phyloP scores from a whole-genome alignment of 148 eudicot species.

The Salicornia ramosissima region DNA sequence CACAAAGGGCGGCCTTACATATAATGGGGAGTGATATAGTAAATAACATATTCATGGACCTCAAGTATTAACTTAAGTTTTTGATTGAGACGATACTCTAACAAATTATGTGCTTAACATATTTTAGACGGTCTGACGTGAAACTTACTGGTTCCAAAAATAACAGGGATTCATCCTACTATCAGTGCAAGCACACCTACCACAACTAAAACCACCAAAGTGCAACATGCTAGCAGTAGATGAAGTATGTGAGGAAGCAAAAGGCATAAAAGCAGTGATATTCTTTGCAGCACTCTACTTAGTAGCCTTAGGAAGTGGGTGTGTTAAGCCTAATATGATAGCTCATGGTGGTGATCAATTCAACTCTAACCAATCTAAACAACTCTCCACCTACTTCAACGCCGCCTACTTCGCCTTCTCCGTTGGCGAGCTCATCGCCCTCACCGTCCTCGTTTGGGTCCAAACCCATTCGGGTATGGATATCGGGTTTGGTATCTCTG shows the following conservation, averaged over 20 bases:
- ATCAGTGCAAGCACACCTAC: slow-evolving; percentile 92
- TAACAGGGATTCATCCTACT: slow-evolving; percentile 79
- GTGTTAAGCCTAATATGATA: slow-evolving; percentile 96
- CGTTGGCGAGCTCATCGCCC: slow-evolving; percentile 75
- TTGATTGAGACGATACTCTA: too few relatives aligned
- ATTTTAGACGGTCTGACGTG: too few relatives aligned
- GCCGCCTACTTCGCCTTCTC: slow-evolving; percentile 95
- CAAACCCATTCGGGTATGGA: slow-evolving; percentile 99
- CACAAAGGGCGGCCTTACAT: too few relatives aligned
- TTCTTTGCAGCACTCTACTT: slow-evolving; percentile 80
- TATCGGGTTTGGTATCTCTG: slow-evolving; percentile 89
- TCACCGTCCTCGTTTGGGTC: slow-evolving; percentile 84
- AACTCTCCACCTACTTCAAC: slow-evolving; percentile 88
- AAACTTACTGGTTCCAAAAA: too few relatives aligned
- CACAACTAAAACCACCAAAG: slow-evolving; percentile 78
- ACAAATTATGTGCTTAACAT: too few relatives aligned
- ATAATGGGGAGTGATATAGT: too few relatives aligned
- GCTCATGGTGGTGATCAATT: slow-evolving; percentile 98
- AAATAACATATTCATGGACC: too few relatives aligned
- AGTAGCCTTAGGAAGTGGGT: slow-evolving; percentile 95
- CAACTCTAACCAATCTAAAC: slow-evolving; percentile 51
- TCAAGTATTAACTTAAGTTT: too few relatives aligned
- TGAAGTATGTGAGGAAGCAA: slow-evolving; percentile 53
- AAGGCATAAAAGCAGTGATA: slow-evolving; percentile 62
- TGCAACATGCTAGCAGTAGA: slow-evolving; percentile 58